phyloP scores from a whole-genome alignment of 208 protist genomes.

The Strigomonas galati region DNA sequence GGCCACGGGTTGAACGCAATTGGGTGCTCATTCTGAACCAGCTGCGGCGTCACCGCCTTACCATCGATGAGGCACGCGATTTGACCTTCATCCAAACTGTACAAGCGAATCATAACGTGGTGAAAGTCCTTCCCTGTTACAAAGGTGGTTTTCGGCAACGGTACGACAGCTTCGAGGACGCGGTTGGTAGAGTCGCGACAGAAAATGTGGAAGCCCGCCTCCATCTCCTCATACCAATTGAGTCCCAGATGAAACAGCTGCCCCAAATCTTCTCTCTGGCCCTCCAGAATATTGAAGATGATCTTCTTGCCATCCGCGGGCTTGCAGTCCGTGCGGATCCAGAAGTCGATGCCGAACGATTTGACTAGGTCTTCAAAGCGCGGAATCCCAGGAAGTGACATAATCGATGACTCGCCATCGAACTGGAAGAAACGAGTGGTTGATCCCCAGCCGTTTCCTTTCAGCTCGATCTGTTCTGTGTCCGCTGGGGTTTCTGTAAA shows the following conservation, averaged over 20 bases:
- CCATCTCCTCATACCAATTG: constrained; percentile 74
- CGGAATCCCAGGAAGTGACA: constrained; percentile 80
- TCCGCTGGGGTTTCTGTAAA: constrained; percentile 17
- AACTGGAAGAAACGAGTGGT: constrained; percentile 55
- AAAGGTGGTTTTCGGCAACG: constrained; percentile 22
- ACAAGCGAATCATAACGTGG: constrained; percentile 71
- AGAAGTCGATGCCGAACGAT: constrained; percentile 80
- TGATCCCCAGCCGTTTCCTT: constrained; percentile 81
- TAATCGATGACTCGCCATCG: constrained; percentile 67
- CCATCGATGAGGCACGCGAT: constrained; percentile 73
- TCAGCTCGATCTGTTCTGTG: constrained; percentile 30
- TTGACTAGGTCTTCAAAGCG: constrained; percentile 83
- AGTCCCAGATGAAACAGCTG: constrained; percentile 82
- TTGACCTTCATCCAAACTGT: constrained; percentile 76
- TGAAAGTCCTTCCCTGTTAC: constrained; percentile 47
- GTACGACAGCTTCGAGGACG: constrained; percentile 75
- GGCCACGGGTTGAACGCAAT: constrained; percentile 86
- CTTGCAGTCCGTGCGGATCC: constrained; percentile 70
- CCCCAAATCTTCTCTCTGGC: constrained; percentile 66
- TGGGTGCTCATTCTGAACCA: constrained; percentile 85
- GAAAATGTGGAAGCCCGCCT: constrained; percentile 61
- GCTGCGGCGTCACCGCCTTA: constrained; percentile 35
- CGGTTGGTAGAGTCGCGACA: constrained; percentile 80
- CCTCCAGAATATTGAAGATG: constrained; percentile 81
- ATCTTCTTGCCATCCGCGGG: constrained; percentile 46